Conservation (phyloP, 148 eudicot genomes). For the Fagopyrum homotropicum region DNA sequence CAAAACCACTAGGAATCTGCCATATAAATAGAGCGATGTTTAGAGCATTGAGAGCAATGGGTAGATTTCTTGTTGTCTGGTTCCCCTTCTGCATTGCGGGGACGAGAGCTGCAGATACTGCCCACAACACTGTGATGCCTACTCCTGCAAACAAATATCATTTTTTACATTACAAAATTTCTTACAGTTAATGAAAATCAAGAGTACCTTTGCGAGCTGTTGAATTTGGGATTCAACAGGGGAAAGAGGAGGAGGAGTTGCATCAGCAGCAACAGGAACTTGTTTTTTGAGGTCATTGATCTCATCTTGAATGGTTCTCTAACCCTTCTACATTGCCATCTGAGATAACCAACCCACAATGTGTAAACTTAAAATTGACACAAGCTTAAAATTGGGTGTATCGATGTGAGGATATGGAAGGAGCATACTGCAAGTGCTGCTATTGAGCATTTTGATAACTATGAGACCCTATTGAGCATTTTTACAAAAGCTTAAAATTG, state of each 20-base stretch:
- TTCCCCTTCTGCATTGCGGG: slow-evolving; percentile 98
- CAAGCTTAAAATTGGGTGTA: no score
- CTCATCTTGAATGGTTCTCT: slow-evolving; percentile 72
- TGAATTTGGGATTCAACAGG: slow-evolving; percentile 65
- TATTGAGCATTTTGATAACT: no score
- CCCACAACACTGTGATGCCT: slow-evolving; percentile 97
- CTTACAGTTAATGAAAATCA: no score
- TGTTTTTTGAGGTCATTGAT: slow-evolving; percentile 83
- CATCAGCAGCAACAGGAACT: slow-evolving; percentile 77
- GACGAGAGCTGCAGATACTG: slow-evolving; percentile 87
- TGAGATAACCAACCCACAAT: slow-evolving; percentile 79
- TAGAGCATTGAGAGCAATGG: slow-evolving; percentile 71
- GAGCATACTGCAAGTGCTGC: no score
- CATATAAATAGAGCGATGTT: slow-evolving; percentile 72
- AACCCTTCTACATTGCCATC: slow-evolving; percentile 96
- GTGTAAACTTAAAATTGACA: no score
- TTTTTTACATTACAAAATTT: no score
- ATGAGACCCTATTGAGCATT: no score
- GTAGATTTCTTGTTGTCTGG: slow-evolving; percentile 89
- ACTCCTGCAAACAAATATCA: slow-evolving; percentile 92
- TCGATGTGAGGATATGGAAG: no score
- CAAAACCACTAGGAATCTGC: slow-evolving; percentile 94
- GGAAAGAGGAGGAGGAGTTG: slow-evolving; percentile 49
- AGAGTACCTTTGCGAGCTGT: slow-evolving; percentile 67
- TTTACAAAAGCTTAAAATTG: no score